phyloP scores from a whole-genome alignment of 768 basidiomycete genomes.

The Hericium coralloides region DNA sequence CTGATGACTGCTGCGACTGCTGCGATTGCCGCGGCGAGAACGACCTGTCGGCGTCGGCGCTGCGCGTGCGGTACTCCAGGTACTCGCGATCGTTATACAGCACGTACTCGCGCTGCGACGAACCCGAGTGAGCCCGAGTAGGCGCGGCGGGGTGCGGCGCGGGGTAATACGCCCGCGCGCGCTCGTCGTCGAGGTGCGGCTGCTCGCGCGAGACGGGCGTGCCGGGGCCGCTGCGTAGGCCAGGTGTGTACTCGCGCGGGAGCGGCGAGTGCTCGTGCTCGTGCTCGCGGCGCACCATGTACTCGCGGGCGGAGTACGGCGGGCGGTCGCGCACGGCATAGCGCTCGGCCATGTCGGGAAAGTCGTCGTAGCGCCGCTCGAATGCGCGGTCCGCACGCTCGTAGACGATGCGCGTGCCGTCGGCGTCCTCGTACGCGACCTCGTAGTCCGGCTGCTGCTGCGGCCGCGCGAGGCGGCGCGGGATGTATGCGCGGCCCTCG shows the following conservation, averaged over 20 bases:
- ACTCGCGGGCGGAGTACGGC: not conserved
- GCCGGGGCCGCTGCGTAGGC: not conserved
- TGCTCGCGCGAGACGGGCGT: not conserved
- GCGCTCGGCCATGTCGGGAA: not conserved
- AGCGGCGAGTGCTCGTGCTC: not conserved
- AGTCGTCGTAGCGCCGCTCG: not conserved
- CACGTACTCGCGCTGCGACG: not conserved
- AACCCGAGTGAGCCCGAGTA: not conserved
- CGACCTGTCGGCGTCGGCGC: not conserved
- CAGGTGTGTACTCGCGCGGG: not conserved
- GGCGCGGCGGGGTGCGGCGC: not conserved
- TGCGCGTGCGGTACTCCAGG: not conserved
- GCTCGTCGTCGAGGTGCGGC: not conserved
- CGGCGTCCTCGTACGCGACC: not conserved
- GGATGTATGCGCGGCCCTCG: not conserved
- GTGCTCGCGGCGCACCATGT: not conserved
- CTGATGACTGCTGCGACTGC: too few species aligned
- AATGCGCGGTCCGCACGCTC: not conserved
- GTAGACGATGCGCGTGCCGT: not conserved
- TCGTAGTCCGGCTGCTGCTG: not conserved
- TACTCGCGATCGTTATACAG: not conserved
- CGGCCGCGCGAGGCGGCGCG: not conserved
- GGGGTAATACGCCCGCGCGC: not conserved
- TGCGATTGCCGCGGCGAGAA: not conserved
- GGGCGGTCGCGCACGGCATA: not conserved